Base-by-base conservation (phyloP, 1,284 basidiomycete species). In the Stygiomarasmius scandens region DNA sequence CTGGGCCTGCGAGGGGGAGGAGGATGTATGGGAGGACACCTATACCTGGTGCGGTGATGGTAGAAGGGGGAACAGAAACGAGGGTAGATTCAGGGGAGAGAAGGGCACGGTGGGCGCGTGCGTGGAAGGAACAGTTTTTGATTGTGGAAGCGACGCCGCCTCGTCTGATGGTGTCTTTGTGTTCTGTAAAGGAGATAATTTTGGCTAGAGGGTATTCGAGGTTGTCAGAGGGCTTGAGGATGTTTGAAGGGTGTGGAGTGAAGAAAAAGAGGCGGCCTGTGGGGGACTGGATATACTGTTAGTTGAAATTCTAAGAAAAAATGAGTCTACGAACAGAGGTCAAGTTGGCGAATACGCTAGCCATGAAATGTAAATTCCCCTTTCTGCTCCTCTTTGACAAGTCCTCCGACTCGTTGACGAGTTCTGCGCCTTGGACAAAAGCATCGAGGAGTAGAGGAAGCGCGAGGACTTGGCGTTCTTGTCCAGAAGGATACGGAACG, bases 301-400 rank as follows among this genome's bases (percentile, higher is more conserved):
- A 32, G 5, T 12, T 12, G 12, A 32, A 32, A 32, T 19, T 54
- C n/a, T n/a, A n/a, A n/a, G n/a, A n/a, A n/a, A n/a, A n/a, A 48
- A 23, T n/a, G 8, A 20, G 34, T 52, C 32, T 50, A 44, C 84
- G 64, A 67, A 95, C 94, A 66, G 86, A 84, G 45, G 85, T 90
- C 52, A 96, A 73, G 70, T 98, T 97, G 14, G 94, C 94, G 69
- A 97, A 96, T 3, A 96, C 94, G 58, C 89, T 93, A 0, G 94
- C 87, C 16, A 97, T 77, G 73, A 97, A 98, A 73, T 97, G 90
- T 32, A 96, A 79, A 58, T 87, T 81, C 38, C 84, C 90, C 73
- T 93, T 94, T 45, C 91, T 72, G 64, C 76, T 67, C 70, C 85
- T 75, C 59, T 81, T 79, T 2, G 77, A 73, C 2, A 74, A 68